A percentile compares a stretch with the other conserved stretches of the same genome.
Conservation (phyloP, 306 rosid species). For the Gynostemma pentaphyllum region DNA sequence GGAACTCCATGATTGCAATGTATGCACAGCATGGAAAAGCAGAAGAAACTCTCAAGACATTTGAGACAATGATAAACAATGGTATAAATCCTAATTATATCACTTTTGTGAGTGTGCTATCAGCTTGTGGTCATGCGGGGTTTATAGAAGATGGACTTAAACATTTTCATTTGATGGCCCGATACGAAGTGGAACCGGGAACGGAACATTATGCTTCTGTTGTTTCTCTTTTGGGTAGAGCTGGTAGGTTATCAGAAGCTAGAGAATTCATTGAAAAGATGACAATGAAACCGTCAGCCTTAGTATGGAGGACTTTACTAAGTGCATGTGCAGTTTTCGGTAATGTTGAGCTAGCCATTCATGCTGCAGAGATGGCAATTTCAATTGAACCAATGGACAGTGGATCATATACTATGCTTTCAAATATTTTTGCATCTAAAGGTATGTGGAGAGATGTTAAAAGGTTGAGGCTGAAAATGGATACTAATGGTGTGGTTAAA, state of each 20-base stretch:
- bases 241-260: conserved; percentile 58
- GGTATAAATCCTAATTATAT: conserved; percentile 50
- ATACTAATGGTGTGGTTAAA: conserved; percentile 47
- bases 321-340: conserved; percentile 68
- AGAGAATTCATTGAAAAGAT: conserved; percentile 55
- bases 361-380: conserved; percentile 86
- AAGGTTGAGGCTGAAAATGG: conserved; percentile 61
- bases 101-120: conserved; percentile 69
- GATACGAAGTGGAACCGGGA: conserved; percentile 52
- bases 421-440: conserved; percentile 80
- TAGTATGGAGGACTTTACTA: conserved; percentile 87
- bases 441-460: conserved; percentile 76
- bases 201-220: conserved; percentile 79
- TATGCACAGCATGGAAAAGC: conserved; percentile 90
- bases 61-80: conserved; percentile 38
- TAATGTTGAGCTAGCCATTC: conserved; percentile 55
- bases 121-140: conserved; percentile 88
- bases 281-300: conserved; percentile 61
- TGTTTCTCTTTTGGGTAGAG: conserved; percentile 72
- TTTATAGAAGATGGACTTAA: conserved; percentile 54
- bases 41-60: conserved; percentile 44
- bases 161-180: conserved; percentile 51
- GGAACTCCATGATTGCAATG: conserved; percentile 83
- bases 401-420: conserved; percentile 69
- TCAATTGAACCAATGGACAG: conserved; percentile 56